Evolutionary conservation across 1,139 yeast species (phyloP), one percentile per base, ranked within the genome.

Genomic region (Protomyces gravidus): DNA sequence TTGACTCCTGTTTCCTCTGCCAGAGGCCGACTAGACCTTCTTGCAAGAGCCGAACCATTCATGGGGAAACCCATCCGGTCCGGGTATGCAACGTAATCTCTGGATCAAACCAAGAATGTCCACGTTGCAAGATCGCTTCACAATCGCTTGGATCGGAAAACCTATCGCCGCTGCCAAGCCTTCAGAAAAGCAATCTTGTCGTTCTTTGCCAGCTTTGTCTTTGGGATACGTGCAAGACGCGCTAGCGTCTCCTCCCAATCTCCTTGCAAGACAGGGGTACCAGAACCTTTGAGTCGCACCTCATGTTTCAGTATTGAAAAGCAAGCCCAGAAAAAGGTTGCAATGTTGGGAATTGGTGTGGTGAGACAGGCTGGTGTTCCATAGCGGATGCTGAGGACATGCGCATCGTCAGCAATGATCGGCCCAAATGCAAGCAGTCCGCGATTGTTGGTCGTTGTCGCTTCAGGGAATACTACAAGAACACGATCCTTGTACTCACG

Each of bases 351-450:
- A 23, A 50, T 50, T 1, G 61, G 59, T n/a, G 61, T 46, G 17
- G 53, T 52, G 13, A 59, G 59, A 52, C 47, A 46, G 11, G 39
- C 45, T 6, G 46, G 47, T 9, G 47, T 53, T 26, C 48, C 48
- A 47, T 53, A 53, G 46, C 48, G 47, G 45, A 53, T 53, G 28
- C 51, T 32, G 28, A 53, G 25, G 27, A 53, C 58, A 15, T 28
- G 28, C 7, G 58, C 58, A 25, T 30, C 17, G 13, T 53, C 58
- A 28, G 48, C 26, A 42, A 53, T 45, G 40, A 55, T 46, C 3
- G 57, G 61, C n/a, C 46, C 17, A 26, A 59, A 59, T n/a, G 53
- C 52, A 26, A 59, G 42, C 7, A 59, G 46, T 6, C 61, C 61
- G 13, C 55, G 39, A 21, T 55, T 55, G 23, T 59, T 59, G 21